Evolutionary conservation across 129 eudicot genomes (phyloP), one percentile per base, ranked within the genome.

Genomic region (Chrysanthemum makinoi): DNA sequence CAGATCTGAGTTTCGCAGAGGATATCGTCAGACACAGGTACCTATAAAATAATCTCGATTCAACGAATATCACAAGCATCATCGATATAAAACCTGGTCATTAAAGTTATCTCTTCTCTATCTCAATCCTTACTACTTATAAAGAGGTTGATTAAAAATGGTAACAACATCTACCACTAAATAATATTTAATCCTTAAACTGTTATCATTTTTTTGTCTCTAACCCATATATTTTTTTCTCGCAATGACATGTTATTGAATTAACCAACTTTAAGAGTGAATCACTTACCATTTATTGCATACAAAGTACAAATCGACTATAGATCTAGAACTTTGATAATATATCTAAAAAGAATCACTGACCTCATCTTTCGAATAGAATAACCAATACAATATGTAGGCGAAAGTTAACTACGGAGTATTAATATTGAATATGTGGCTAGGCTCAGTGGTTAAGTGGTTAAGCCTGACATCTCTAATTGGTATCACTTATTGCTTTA

Each of bases 1-100:
- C 77, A 69, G 83, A 71, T 62, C 66, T 15, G 96, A 89, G 82
- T 86, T 89, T 49, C 66, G 71, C 28, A 83, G 81, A 49, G 91
- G 89, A 63, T 74, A 72, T 70, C 48, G 66, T 44, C 60, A 76
- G 50, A 79, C 89, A 72, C 82, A 81, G 86, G 96, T 86, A 74
- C 30, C 47, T 18, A 56, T 16, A 17, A 10, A 16, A 50, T 50
- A 26, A 10, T 67, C 26, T 49, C 13, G 17, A 28, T 14, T 2
- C 44, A 39, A 39, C 9, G 44, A 39, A 39, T 39, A 39, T 39
- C 10, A 39, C 44, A 6, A 6, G 1, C 1, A 39, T 39, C 44
- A 39, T 39, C 1, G 44, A 39, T 39, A 39, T 39, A 39, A 39
- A 39, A 35, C 10, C 39, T 33, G 39, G 39, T 39, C 44, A 39